Evolutionary conservation across 164 flowering plant species (phyloP), one percentile per base, ranked within the genome.

Genomic region (Berberis thunbergii): DNA sequence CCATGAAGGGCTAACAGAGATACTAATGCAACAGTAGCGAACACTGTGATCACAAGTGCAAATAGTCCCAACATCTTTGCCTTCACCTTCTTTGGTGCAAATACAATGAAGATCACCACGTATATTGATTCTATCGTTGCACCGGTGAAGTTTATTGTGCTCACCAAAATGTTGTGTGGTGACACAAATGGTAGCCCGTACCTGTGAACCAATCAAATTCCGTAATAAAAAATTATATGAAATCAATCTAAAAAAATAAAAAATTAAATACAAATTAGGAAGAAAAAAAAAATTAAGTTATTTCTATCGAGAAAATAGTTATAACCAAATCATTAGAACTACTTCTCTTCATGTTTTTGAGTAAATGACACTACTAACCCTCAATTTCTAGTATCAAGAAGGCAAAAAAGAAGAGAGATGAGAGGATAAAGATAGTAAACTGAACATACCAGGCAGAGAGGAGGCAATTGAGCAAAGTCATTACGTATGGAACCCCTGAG

Each of bases 101-200:
- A 86, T 6, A 84, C 40, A 41, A 94, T 72, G 79, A 87, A 94
- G 50, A 84, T 67, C 57, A 86, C 7, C 49, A 88, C 96, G 57
- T 90, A 94, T 0, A 84, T 41, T 8, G 58, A 43, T 69, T 94
- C 98, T 43, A 94, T 90, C 8, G 38, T 84, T 2, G 97, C 82
- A 0, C 98, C 98, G 0, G 89, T 77, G 1, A 90, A 96, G 60
- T 94, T 90, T 46, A 94, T 81, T 1, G 90, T 86, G 46, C 83
- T 70, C 40, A 94, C 92, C 39, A 90, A 70, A 6, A 87, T 54
- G 76, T 88, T 94, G 84, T 88, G 55, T 42, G 84, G 82, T 0
- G 97, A 88, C 70, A 90, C 88, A 67, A 93, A 88, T 0, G 98
- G 98, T 12, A 93, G 78, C 0, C 96, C 98, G 61, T 92, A 91